These are phyloP conservation scores for Brassica napus DNA, from an alignment of 345 rosid species.

Conservation along the genomic window DNA sequence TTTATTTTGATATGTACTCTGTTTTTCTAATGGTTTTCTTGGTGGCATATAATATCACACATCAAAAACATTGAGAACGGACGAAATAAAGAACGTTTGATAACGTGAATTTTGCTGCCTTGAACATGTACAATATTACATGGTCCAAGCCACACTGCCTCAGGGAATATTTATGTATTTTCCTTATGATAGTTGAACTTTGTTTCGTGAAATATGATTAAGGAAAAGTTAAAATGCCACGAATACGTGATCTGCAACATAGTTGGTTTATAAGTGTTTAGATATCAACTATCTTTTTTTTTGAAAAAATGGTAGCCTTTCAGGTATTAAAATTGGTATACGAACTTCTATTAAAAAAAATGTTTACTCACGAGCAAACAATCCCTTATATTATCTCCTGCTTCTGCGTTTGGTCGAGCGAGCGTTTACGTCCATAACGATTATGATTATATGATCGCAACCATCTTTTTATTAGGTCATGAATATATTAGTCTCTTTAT, in stretches of 20 bases:
- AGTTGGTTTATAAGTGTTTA: neutral
- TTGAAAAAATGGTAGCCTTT: too few relatives aligned
- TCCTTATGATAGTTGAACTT: conserved; percentile 6
- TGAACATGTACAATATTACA: conserved; percentile 36
- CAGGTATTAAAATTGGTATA: too few relatives aligned
- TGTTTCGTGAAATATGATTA: conserved; percentile 2
- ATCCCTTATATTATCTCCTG: neutral
- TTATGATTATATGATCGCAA: conserved; percentile 1
- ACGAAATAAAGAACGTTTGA: conserved; percentile 20
- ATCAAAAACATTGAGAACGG: conserved; percentile 5
- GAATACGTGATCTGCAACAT: neutral
- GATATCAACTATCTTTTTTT: neutral
- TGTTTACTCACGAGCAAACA: too few relatives aligned
- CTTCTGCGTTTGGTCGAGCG: neutral
- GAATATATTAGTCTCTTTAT: neutral
- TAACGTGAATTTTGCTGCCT: conserved; percentile 35
- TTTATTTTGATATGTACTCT: neutral
- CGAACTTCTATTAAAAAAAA: too few relatives aligned
- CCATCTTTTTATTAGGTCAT: conserved; percentile 19
- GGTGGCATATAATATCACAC: neutral
- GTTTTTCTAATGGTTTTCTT: neutral
- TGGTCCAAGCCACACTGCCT: conserved; percentile 17
- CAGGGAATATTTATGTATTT: neutral
- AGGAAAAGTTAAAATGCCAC: neutral
- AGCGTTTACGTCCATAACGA: neutral